phyloP scores from a whole-genome alignment of 1,284 basidiomycete genomes.

The Microbotryomycetes sp. region DNA sequence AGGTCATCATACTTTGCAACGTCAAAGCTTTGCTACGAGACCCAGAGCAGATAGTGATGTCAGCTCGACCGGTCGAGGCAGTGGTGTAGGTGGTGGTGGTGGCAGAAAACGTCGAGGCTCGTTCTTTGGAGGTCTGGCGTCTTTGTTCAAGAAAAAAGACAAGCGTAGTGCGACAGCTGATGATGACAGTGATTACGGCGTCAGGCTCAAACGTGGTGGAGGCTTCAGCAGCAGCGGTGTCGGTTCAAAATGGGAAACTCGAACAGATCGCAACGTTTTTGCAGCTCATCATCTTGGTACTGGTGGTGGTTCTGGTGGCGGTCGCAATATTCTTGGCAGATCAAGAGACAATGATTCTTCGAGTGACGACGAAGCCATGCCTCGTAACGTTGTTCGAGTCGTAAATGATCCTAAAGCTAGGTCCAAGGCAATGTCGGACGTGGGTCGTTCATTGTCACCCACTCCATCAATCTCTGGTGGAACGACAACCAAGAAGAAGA shows the following conservation, averaged over 20 bases:
- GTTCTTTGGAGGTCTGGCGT: conserved; percentile 34
- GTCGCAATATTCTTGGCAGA: background rate
- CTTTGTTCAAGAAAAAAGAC: conserved; percentile 30
- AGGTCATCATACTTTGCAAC: background rate
- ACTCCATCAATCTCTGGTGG: background rate
- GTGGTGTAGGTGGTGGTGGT: conserved; percentile 2
- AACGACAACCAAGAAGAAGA: conserved; percentile 7
- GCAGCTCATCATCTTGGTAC: background rate
- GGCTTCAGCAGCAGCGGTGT: background rate
- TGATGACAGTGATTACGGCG: conserved; percentile 13
- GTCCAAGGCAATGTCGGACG: conserved; percentile 24
- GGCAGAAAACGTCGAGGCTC: conserved; percentile 19
- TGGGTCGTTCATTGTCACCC: conserved; percentile 11
- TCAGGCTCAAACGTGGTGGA: background rate
- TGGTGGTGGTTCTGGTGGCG: background rate
- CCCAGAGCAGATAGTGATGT: conserved; percentile 18
- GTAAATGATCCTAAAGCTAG: conserved; percentile 32
- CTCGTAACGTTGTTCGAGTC: conserved; percentile 23
- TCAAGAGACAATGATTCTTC: conserved; percentile 17
- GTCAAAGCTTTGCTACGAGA: background rate
- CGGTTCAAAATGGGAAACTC: conserved; percentile 1
- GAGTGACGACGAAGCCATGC: conserved; percentile 26
- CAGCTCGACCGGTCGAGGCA: conserved; percentile 16
- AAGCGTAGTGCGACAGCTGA: conserved; percentile 11
- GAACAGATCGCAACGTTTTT: conserved; percentile 6